These are phyloP conservation scores for Phalaenopsis aphrodite DNA, from an alignment of 106 monocot genomes.

Conservation along the genomic window DNA sequence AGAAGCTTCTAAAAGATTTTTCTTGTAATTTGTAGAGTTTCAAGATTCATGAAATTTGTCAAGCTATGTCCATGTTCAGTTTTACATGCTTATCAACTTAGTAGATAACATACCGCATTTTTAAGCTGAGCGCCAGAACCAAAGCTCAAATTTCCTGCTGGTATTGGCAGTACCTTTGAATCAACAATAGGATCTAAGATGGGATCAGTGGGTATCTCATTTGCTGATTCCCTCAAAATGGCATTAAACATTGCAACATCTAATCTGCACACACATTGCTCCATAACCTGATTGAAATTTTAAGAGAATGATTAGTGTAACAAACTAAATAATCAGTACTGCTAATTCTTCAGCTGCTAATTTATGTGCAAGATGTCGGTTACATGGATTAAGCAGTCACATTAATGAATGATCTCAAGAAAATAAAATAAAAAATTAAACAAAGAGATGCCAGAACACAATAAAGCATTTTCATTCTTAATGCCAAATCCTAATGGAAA, in stretches of 20 bases:
- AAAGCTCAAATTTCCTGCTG: conserved; percentile 89
- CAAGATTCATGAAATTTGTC: neutral
- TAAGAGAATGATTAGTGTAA: neutral
- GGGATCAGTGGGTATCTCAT: conserved; percentile 89
- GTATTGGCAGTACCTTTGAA: conserved; percentile 77
- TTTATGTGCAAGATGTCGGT: neutral
- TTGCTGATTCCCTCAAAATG: conserved; percentile 86
- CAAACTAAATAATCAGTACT: neutral
- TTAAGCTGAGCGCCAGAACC: conserved; percentile 97
- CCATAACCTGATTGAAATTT: conserved; percentile 71
- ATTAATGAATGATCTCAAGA: neutral
- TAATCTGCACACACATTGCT: conserved; percentile 75
- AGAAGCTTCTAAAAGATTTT: neutral
- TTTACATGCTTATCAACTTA: neutral
- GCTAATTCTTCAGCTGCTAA: neutral
- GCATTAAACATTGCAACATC: conserved; percentile 99
- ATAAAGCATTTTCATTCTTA: neutral
- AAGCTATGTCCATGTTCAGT: neutral
- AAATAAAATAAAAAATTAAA: neutral
- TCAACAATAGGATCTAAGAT: conserved; percentile 93
- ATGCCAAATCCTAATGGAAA: neutral
- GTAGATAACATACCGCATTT: conserved; percentile 53
- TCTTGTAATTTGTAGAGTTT: neutral
- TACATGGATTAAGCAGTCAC: neutral
- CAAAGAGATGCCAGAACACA: neutral